Base-by-base conservation (phyloP, 257 asterid species). In the Verbena officinalis region DNA sequence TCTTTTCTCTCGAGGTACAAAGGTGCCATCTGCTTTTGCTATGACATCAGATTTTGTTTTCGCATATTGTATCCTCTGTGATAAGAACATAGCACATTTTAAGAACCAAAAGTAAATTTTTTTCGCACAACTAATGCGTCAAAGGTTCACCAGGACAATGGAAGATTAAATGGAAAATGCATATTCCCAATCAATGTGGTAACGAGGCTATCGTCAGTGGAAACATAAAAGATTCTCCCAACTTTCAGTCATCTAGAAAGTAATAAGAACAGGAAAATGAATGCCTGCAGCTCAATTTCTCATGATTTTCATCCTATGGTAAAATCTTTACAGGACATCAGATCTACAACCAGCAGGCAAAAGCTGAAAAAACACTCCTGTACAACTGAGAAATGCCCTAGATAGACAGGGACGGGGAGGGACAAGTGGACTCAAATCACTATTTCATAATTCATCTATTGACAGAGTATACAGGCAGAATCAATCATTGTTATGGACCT, bases 11-110 rank as follows among this genome's bases (percentile, higher is more conserved):
- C 99, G 84, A 59, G 99, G 97, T 19, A 84, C 87, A 66, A 93
- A 93, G 22, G 95, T 90, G 21, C 97, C 97, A 77, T 90, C 97
- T 0, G 96, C 85, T 83, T 93, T 93, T 0, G 99, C 90, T 60
- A 87, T 55, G 75, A 87, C 33, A 80, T 93, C 99, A 1, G 99
- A 93, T 80, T 93, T 93, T 9, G 99, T 81, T 83, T 90, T 90
- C 2, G 99, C 97, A 74, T 90, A 93, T 64, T 93, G 96, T 77
- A 93, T 93, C 74, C 90, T 68, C 99, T 93, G 86, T 48, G 23
- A 74, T 31, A 64, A 51, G 73, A 48, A 73, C 7, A 42, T 36
- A 54, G 38, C 10, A 11, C 17, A 62, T 51, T 5, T 36, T 36
- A 2, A n/a, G n/a, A 36, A 36, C 40, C 3, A 36, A 7, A 4